A percentile compares a stretch with the other conserved stretches of the same genome.
Evolutionary conservation across 2,329 filamentous ascomycete species (phyloP).

Genomic region (Dryadomyces quercus-mongolicae): DNA sequence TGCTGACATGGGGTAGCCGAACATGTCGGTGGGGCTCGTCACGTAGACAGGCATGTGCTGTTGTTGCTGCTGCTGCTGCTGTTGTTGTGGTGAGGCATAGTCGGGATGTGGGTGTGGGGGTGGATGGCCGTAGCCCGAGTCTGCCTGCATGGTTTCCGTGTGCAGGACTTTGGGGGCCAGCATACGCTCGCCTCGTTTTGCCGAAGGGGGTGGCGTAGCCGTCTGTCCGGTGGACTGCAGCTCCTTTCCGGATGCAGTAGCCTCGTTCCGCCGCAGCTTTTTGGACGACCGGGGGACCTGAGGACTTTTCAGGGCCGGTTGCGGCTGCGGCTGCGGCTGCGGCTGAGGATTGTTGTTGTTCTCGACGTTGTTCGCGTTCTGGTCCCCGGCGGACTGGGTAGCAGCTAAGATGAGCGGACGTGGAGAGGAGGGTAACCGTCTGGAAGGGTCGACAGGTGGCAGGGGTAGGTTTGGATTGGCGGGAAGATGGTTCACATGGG

Average conservation of each 20-base stretch:
- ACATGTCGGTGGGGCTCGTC: constrained; percentile 39
- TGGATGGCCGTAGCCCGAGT: constrained; percentile 36
- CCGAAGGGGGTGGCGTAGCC: constrained; percentile 47
- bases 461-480: constrained; percentile 38
- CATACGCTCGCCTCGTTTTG: constrained; percentile 41
- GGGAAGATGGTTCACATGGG: constrained; percentile 52
- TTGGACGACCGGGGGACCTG: constrained; percentile 24
- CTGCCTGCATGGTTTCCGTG: constrained; percentile 41
- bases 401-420: constrained; percentile 24
- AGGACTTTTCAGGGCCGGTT: constrained; percentile 15
- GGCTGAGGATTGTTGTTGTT: constrained; percentile 2
- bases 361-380: neutral
- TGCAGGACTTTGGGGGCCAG: constrained; percentile 35
- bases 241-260: constrained; percentile 9
- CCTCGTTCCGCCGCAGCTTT: constrained; percentile 30
- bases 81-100: constrained; percentile 31
- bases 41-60: constrained; percentile 34
- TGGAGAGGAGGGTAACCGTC: constrained; percentile 46
- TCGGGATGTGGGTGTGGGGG: constrained; percentile 19
- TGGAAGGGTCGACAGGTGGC: constrained; percentile 47
- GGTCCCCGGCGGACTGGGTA: neutral
- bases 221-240: constrained; percentile 34
- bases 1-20: constrained; percentile 48
- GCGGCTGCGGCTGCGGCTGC: constrained; percentile 11
- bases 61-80: constrained; percentile 26